Conservation (phyloP, 2,329 filamentous ascomycete species). For the Trichoderma sp. region DNA sequence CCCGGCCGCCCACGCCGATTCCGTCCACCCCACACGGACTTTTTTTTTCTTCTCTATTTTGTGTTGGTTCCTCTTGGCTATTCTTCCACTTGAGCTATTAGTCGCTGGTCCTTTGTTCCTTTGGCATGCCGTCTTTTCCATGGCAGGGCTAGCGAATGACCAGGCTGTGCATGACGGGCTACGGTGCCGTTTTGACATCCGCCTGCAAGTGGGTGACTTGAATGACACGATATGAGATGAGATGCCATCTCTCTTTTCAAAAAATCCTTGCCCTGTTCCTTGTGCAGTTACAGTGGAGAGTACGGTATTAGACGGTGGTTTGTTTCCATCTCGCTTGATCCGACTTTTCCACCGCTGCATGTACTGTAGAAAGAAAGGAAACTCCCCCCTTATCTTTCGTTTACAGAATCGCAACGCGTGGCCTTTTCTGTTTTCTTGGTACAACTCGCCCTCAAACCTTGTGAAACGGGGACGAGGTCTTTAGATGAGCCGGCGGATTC, state of each 20-base stretch:
- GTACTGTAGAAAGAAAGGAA: background rate
- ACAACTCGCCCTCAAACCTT: background rate
- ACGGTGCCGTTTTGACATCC: background rate
- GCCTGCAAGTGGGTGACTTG: background rate
- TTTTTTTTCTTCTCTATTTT: background rate
- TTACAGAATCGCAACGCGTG: background rate
- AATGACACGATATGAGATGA: background rate
- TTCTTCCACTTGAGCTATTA: background rate
- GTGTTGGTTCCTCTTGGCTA: background rate
- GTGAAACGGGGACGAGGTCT: background rate
- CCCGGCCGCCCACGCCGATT: slow-evolving; percentile 10
- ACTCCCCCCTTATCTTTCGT: background rate
- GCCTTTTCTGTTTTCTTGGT: background rate
- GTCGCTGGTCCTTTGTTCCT: background rate
- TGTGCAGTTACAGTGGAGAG: background rate
- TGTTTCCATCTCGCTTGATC: background rate
- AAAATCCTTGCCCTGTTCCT: background rate
- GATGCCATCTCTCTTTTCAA: background rate
- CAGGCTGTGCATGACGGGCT: background rate
- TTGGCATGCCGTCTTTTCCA: slow-evolving; percentile 14
- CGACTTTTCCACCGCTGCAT: background rate
- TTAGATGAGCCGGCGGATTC: background rate
- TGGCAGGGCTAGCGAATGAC: background rate
- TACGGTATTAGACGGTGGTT: background rate
- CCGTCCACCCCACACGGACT: slow-evolving; percentile 4